A percentile compares a stretch with the other conserved stretches of the same genome.
These are phyloP conservation scores for Lippia alba DNA, from an alignment of 305 asterid species.

Conservation along the genomic window DNA sequence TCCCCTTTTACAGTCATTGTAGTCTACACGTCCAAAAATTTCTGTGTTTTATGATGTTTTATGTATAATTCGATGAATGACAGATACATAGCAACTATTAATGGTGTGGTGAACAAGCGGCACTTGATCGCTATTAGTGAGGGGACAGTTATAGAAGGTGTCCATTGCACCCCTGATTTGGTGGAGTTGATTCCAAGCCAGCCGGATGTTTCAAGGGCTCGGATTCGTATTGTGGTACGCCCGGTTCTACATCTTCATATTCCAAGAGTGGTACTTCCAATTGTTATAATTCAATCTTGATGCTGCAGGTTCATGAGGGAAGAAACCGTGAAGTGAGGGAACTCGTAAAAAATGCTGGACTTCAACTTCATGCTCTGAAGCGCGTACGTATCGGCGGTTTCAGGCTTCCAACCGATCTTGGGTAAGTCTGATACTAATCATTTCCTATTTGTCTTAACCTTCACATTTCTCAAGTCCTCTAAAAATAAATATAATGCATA, in stretches of 20 bases:
- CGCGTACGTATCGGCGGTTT: slow-evolving; percentile 90
- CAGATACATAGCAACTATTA: slow-evolving; percentile 91
- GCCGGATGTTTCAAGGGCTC: slow-evolving; percentile 75
- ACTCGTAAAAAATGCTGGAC: slow-evolving; percentile 93
- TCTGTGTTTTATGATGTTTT: too few relatives aligned
- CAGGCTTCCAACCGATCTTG: slow-evolving; percentile 92
- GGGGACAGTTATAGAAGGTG: slow-evolving; percentile 87
- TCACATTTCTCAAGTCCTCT: too few relatives aligned
- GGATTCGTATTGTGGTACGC: slow-evolving; percentile 90
- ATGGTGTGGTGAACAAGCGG: slow-evolving; percentile 67
- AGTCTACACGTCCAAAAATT: too few relatives aligned
- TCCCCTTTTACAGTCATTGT: too few relatives aligned
- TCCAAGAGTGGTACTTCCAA: background rate
- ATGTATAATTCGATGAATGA: slow-evolving; percentile 29
- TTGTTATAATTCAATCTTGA: background rate
- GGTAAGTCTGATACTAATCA: slow-evolving; percentile 48
- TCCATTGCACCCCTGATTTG: slow-evolving; percentile 78
- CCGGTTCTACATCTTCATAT: slow-evolving; percentile 14
- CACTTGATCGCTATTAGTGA: slow-evolving; percentile 79
- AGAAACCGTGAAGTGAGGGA: slow-evolving; percentile 98
- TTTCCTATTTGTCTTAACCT: too few relatives aligned
- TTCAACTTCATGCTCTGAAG: slow-evolving; percentile 87
- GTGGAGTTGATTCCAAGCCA: slow-evolving; percentile 88
- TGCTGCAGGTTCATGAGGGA: slow-evolving; percentile 92
- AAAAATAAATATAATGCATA: too few relatives aligned